A percentile compares a stretch with the other conserved stretches of the same genome.
phyloP scores from a whole-genome alignment of 148 eudicot genomes.

The Vaccinium vitisidaea region DNA sequence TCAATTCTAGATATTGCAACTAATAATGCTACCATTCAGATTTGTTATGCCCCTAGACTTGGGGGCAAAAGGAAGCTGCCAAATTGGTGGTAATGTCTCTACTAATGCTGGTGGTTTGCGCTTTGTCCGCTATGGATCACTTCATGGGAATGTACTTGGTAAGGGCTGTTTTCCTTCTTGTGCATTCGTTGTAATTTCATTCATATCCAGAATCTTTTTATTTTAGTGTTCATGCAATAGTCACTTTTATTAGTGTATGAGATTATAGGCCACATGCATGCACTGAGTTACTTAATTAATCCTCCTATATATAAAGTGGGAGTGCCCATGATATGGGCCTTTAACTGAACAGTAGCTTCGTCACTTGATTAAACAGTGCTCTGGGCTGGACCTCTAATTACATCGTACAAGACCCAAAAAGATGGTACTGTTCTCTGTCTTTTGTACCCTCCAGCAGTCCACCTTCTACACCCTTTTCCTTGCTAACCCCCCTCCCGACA shows the following conservation, averaged over 20 bases:
- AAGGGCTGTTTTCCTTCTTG: slow-evolving; percentile 21
- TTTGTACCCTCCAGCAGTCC: too few species aligned
- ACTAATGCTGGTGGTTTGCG: slow-evolving; percentile 99
- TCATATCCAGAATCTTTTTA: not conserved
- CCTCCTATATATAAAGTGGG: too few species aligned
- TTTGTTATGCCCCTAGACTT: slow-evolving; percentile 95
- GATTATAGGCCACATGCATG: slow-evolving; percentile 8
- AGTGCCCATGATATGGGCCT: too few species aligned
- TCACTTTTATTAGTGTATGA: not conserved
- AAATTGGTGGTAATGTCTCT: slow-evolving; percentile 96
- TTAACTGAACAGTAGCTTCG: too few species aligned
- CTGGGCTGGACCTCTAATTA: too few species aligned
- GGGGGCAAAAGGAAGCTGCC: slow-evolving; percentile 99
- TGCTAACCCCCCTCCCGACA: too few species aligned
- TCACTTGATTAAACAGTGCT: too few species aligned
- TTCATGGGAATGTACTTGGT: slow-evolving; percentile 96
- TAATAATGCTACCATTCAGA: slow-evolving; percentile 34
- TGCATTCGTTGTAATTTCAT: not conserved
- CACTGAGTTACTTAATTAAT: not conserved
- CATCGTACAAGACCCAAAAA: too few species aligned
- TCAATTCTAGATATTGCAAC: not conserved
- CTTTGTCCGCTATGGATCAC: slow-evolving; percentile 90
- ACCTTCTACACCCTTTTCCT: too few species aligned
- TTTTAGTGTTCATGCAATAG: not conserved
- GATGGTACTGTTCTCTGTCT: too few species aligned